Conservation (phyloP, 2,329 filamentous ascomycete genomes). For the Coniochaeta sp. region DNA sequence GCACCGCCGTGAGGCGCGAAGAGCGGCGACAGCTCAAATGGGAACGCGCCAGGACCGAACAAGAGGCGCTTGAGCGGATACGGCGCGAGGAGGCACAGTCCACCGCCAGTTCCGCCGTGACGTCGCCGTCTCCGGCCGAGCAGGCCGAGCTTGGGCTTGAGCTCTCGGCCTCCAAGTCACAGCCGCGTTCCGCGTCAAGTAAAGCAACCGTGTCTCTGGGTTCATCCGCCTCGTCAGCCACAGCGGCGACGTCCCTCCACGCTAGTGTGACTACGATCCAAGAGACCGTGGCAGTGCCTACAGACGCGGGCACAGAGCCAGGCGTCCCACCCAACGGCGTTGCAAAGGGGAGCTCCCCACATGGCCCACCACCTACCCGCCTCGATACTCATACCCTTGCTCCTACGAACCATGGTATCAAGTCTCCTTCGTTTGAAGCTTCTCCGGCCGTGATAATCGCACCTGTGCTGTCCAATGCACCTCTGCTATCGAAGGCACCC, state of each 20-base stretch:
- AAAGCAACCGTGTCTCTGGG: neutral
- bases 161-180: neutral
- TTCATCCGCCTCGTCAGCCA: neutral
- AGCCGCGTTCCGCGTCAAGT: neutral
- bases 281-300: neutral
- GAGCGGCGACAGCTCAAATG: conserved; percentile 82
- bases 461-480: neutral
- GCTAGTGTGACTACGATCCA: neutral
- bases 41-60: conserved; percentile 81
- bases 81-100: conserved; percentile 36
- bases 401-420: neutral
- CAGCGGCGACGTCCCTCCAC: neutral
- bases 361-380: neutral
- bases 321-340: neutral
- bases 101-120: conserved; percentile 2
- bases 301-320: neutral
- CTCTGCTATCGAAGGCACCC: neutral
- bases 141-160: neutral
- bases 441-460: neutral
- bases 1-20: conserved; percentile 67
- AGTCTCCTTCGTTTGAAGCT: neutral
- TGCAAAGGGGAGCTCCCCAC: neutral
- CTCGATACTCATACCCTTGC: neutral
- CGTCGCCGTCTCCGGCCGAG: neutral
- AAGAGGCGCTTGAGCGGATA: conserved; percentile 73